Base-by-base conservation (phyloP, 371 early-diverging fungal genomes). In the Cokeromyces recurvatus region DNA sequence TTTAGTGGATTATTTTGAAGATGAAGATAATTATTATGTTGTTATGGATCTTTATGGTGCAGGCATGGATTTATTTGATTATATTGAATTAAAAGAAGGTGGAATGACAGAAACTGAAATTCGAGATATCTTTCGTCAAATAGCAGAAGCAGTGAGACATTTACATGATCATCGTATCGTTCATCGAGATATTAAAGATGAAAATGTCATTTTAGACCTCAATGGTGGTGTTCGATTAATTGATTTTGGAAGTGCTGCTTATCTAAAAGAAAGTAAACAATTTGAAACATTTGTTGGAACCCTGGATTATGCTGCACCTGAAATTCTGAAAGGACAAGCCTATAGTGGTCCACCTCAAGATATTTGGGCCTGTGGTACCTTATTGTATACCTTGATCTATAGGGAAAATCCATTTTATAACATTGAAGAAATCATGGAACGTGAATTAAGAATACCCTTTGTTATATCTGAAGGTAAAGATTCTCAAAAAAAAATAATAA, bases 181-280 rank as follows among this genome's bases (percentile, higher is more conserved):
- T n/a, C 92, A 92, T 56, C 67, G 92, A 31, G 82, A 82, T 47
- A 81, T 84, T 53, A 82, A 85, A 69, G 89, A 89, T 46, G 87
- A 89, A 50, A 89, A 87, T 47, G 77, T 89, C n/a, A 79, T 87
- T 41, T 55, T 86, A 4, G 80, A 79, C 47, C 64, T 73, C 17
- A 46, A 74, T 24, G 62, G 64, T 31, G 64, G 57, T 17, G 73
- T 78, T 10, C 66, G 77, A 35, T 47, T 87, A 38, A 82, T 87
- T 42, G 86, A 86, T 50, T 87, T 87, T 66, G 87, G 87, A 16
- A 77, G 78, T 11, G 74, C 78, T 0, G 80, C 85, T n/a, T 83
- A 78, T 43, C 38, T 81, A 32, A 66, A 75, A 34, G 51, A 67
- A 16, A 75, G 64, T 9, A 70, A 54, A 41, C 67, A 66, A 44